Evolutionary conservation across 371 early-diverging fungal species (phyloP).

Genomic region (Lichtheimia hyalospora): DNA sequence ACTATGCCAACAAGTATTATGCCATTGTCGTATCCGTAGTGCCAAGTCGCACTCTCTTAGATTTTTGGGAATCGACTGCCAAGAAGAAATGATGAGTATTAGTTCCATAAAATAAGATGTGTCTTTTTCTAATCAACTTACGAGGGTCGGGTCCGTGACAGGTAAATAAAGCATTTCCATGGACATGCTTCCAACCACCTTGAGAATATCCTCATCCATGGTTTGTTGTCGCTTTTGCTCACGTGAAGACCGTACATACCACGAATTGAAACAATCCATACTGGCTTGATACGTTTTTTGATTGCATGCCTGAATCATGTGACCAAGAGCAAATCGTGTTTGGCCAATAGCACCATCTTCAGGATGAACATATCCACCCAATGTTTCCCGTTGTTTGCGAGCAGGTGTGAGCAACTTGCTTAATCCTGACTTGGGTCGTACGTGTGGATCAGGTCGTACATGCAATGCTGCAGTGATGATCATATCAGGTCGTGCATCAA

Average conservation of each 20-base stretch:
- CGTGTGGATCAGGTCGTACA: conserved; percentile 42
- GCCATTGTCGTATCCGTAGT: conserved; percentile 43
- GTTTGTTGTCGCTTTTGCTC: conserved; percentile 26
- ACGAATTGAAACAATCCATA: conserved; percentile 47
- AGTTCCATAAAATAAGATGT: too few species aligned
- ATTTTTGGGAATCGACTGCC: conserved; percentile 33
- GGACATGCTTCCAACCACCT: conserved; percentile 20
- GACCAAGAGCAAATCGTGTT: conserved; percentile 33
- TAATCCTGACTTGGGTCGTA: conserved; percentile 31
- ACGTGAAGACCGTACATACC: conserved; percentile 21
- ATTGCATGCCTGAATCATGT: conserved; percentile 42
- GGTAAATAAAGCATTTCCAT: conserved; percentile 29
- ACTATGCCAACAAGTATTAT: conserved; percentile 28
- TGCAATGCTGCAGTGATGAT: conserved; percentile 43
- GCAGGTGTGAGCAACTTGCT: conserved; percentile 30
- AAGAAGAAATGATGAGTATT: neutral
- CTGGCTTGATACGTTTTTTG: conserved; percentile 29
- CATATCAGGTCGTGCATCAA: conserved; percentile 37
- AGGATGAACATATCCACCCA: conserved; percentile 42
- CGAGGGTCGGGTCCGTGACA: conserved; percentile 19
- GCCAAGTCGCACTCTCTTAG: conserved; percentile 45
- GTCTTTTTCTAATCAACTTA: too few species aligned
- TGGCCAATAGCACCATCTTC: conserved; percentile 47
- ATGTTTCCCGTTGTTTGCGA: conserved; percentile 28
- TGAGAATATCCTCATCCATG: conserved; percentile 16